phyloP scores from a whole-genome alignment of 1,139 yeast genomes.

The Candida sojae region DNA sequence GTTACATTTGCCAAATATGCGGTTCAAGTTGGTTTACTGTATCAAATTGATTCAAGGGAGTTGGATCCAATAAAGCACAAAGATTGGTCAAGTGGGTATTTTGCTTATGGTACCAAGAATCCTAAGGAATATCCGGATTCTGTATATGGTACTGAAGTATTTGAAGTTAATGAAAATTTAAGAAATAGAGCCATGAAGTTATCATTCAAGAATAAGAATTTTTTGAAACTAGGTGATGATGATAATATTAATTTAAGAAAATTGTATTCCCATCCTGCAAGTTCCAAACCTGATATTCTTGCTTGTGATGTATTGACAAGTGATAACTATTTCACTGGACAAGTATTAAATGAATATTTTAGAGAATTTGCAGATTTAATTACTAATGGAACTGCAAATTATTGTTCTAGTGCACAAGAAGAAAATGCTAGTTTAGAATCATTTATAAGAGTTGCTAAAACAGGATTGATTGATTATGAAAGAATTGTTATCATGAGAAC shows the following conservation, averaged over 20 bases:
- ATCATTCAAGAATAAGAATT: slow-evolving; percentile 38
- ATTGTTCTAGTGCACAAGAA: slow-evolving; percentile 68
- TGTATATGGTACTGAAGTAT: slow-evolving; percentile 67
- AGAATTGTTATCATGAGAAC: slow-evolving; percentile 65
- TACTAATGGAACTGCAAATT: slow-evolving; percentile 61
- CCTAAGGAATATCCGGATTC: slow-evolving; percentile 55
- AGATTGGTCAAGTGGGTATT: slow-evolving; percentile 64
- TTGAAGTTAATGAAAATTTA: slow-evolving; percentile 59
- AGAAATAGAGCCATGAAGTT: slow-evolving; percentile 59
- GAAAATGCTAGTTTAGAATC: slow-evolving; percentile 71
- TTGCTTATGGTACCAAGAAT: slow-evolving; percentile 52
- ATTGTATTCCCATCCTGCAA: slow-evolving; percentile 52
- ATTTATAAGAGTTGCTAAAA: slow-evolving; percentile 52
- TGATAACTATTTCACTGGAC: slow-evolving; percentile 63
- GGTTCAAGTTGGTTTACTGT: slow-evolving; percentile 62
- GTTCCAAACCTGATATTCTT: slow-evolving; percentile 46
- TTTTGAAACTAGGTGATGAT: slow-evolving; percentile 48
- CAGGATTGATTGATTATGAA: slow-evolving; percentile 57
- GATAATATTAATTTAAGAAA: slow-evolving; percentile 48
- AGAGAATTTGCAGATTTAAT: slow-evolving; percentile 47
- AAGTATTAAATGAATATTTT: slow-evolving; percentile 51
- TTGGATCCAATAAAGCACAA: slow-evolving; percentile 45
- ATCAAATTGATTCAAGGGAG: slow-evolving; percentile 50
- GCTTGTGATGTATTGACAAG: slow-evolving; percentile 64
- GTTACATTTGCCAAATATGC: slow-evolving; percentile 65